Base-by-base conservation (phyloP, 805 yeast species). In the Saccharomycopsis sp. region DNA sequence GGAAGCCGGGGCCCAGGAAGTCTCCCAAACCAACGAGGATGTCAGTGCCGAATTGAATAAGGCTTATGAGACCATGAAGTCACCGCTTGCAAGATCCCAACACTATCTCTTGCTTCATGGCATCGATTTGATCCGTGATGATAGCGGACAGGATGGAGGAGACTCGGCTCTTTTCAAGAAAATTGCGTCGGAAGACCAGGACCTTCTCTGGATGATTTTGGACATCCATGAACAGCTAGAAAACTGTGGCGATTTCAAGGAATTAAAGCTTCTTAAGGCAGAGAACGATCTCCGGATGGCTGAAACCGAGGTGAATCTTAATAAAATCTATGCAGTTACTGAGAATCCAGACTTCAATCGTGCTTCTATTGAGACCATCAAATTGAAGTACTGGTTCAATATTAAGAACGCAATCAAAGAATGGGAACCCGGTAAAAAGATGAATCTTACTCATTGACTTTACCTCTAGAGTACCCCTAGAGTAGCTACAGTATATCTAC, bases 201-300 rank as follows among this genome's bases (percentile, higher is more conserved):
- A 74, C 15, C 73, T 89, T 67, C 72, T 93, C 47, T 81, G 89
- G 85, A 82, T 82, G 51, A 87, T 93, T 22, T 75, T 93, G 72
- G 96, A 90, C 63, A 83, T 89, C 2, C 94, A 92, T 68, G 99
- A 93, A 70, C 80, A 82, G 49, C 73, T 92, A 58, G 96, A 89
- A 61, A 82, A 82, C 63, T 85, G 89, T 3, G 73, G 75, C 1
- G 72, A 71, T 56, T 86, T 82, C 55, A 72, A 76, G 1, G 96
- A 89, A 53, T 74, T 89, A 35, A 78, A 71, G 1, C 70, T 65
- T 0, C 67, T 90, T 47, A 75, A 78, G 34, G 66, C 62, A 8
- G 86, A 82, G 58, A 91, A 90, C 64, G 78, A 83, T 38, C 68
- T 62, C 19, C 76, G 92, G 42, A 80, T 90, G 25, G 65, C 69